These are phyloP conservation scores for Candida piceae DNA, from an alignment of 805 yeast species.

Conservation along the genomic window DNA sequence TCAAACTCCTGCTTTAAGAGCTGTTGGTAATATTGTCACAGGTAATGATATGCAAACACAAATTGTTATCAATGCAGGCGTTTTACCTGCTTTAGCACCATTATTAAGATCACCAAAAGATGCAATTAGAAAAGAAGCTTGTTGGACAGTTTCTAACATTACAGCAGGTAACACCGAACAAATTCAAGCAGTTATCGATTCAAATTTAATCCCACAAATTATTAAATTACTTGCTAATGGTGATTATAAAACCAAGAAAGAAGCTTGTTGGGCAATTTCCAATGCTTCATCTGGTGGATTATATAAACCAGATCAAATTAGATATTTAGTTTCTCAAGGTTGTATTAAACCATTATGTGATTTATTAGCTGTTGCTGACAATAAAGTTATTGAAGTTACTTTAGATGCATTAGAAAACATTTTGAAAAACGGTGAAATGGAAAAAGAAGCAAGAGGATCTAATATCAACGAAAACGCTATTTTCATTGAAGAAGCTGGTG, in stretches of 20 bases:
- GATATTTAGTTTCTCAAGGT: slow-evolving; percentile 90
- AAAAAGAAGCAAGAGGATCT: slow-evolving; percentile 69
- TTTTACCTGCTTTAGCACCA: slow-evolving; percentile 76
- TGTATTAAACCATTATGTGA: slow-evolving; percentile 97
- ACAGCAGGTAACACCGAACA: slow-evolving; percentile 96
- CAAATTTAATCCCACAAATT: slow-evolving; percentile 89
- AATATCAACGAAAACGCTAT: slow-evolving; percentile 81
- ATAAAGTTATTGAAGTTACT: slow-evolving; percentile 89
- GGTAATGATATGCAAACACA: slow-evolving; percentile 97
- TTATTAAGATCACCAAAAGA: slow-evolving; percentile 83
- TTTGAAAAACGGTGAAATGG: slow-evolving; percentile 89
- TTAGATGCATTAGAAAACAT: slow-evolving; percentile 94
- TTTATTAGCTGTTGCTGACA: slow-evolving; percentile 79
- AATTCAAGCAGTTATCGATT: slow-evolving; percentile 94
- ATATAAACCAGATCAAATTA: slow-evolving; percentile 85
- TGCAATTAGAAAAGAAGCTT: slow-evolving; percentile 91
- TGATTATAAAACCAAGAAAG: slow-evolving; percentile 94
- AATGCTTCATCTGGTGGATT: slow-evolving; percentile 97
- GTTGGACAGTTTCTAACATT: slow-evolving; percentile 98
- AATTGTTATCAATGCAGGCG: slow-evolving; percentile 89
- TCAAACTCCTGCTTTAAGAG: slow-evolving; percentile 96
- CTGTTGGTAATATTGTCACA: slow-evolving; percentile 96
- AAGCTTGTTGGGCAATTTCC: slow-evolving; percentile 99
- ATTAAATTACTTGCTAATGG: slow-evolving; percentile 70
- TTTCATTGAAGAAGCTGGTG: slow-evolving; percentile 96